Evolutionary conservation across 177 flowering plant species (phyloP), one percentile per base, ranked within the genome.

Genomic region (Vitis hybrid): DNA sequence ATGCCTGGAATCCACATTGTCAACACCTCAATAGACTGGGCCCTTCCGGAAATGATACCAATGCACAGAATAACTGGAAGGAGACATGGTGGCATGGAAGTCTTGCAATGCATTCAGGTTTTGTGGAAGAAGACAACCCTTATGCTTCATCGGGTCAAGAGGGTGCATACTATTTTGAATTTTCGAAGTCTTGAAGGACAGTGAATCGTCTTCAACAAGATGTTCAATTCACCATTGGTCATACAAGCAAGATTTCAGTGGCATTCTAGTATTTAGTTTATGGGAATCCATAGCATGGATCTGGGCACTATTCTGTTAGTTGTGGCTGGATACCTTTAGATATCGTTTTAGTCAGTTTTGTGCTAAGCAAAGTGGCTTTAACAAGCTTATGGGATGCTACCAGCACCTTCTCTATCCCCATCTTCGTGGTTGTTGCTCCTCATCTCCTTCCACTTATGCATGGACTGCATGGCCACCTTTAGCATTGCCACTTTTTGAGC

Each of bases 71-170:
- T 80, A 74, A 95, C 77, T 95, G 99, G 99, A 85, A 82, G 71
- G 99, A 98, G 18, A 93, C 98, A 66, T 95, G 99, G 99, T 93
- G 99, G 98, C 98, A 95, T 71, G 87, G 91, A 66, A 91, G 89
- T 79, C 72, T 95, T 14, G 61, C 74, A 58, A 72, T 73, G 70
- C 92, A 85, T 68, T 88, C 84, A 95, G 99, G 98, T 76, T 91
- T 86, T 79, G 79, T 91, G 34, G 87, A 82, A 78, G 97, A 87
- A 64, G 99, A 95, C 73, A 93, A 90, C 78, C 98, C 98, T 14
- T 95, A 87, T 77, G 68, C 86, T 64, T 70, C 86, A 31, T 75
- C 76, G 29, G 86, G 83, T 67, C 78, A 83, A 67, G 91, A 90
- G 66, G 99, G 99, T 51, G 83, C 86, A 16, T 95, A 84, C 74